These are phyloP conservation scores for Hypomyces rosellus DNA, from an alignment of 2,329 filamentous ascomycete genomes.

Conservation along the genomic window DNA sequence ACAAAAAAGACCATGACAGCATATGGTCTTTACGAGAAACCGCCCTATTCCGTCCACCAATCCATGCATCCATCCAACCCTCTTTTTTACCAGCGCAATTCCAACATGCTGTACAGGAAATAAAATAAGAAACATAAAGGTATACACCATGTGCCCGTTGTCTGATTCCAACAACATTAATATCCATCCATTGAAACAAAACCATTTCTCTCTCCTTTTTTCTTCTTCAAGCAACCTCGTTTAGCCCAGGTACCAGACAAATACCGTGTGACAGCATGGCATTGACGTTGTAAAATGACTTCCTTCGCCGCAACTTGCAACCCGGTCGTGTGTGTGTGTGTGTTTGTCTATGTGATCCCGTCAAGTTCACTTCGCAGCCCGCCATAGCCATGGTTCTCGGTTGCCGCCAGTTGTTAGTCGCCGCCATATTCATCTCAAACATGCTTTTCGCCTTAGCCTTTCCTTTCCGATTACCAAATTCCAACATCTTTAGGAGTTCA, in stretches of 20 bases:
- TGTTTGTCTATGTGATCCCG: neutral
- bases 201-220: neutral
- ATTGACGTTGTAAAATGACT: neutral
- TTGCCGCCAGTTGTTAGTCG: conserved; percentile 6
- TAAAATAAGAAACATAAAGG: conserved; percentile 9
- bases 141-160: conserved; percentile 5
- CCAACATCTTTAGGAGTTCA: conserved; percentile 35
- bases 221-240: neutral
- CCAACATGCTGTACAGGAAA: conserved; percentile 12
- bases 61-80: conserved; percentile 1
- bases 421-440: neutral
- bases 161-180: conserved; percentile 12
- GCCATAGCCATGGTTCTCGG: conserved; percentile 2
- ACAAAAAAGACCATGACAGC: neutral
- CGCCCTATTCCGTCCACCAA: neutral
- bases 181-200: neutral
- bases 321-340: neutral
- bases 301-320: neutral
- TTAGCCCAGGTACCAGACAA: neutral
- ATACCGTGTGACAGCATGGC: neutral
- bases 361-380: neutral
- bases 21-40: neutral
- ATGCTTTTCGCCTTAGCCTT: conserved; percentile 21
- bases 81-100: conserved; percentile 1
- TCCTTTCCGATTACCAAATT: no score